Evolutionary conservation across 768 basidiomycete genomes (phyloP), one percentile per base, ranked within the genome.

Genomic region (Naganishia onofrii): DNA sequence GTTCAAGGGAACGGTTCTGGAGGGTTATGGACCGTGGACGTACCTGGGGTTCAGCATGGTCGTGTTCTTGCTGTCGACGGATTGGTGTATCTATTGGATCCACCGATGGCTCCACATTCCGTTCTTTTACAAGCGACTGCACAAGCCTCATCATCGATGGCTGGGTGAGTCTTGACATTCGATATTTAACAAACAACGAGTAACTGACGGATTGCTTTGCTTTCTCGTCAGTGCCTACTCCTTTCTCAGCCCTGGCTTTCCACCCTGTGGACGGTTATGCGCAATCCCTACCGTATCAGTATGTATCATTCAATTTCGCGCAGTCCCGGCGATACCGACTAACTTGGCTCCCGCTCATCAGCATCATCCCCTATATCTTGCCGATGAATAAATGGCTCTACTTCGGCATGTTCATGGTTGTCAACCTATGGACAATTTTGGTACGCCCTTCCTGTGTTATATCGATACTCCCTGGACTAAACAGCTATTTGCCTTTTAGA

Each of bases 71-170:
- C 72, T 90, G 23, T 91, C 92, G 81, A 99, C 95, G 21, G 96
- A 99, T 81, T 91, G 92, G 75, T 84, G 85, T 75, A 91, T 99
- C 73, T 99, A 99, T 80, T 97, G 94, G 93, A 84, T 95, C n/a
- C 96, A 99, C 78, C 88, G 96, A 29, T 85, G 85, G 82, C 84
- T 95, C 67, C 96, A 99, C 78, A 83, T 89, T 70, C 95, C 95
- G 1, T 67, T 84, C 46, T 74, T 96, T 69, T 99, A 99, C 85
- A 98, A 95, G 80, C 82, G 85, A 68, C 76, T 99, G 55, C 96
- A 99, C 82, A 99, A 99, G 81, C 93, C 95, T 0, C 96, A 99
- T 80, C 96, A 99, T 85, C 94, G 91, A 82, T 99, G 96, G 96
- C 84, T 98, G 73, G 87, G 93, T 95, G 80, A 68, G 93, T 87